Percentiles rank a stretch among this genome's conserved stretches.
These are phyloP conservation scores for Centella asiatica DNA, from an alignment of 129 eudicot genomes.

Conservation along the genomic window DNA sequence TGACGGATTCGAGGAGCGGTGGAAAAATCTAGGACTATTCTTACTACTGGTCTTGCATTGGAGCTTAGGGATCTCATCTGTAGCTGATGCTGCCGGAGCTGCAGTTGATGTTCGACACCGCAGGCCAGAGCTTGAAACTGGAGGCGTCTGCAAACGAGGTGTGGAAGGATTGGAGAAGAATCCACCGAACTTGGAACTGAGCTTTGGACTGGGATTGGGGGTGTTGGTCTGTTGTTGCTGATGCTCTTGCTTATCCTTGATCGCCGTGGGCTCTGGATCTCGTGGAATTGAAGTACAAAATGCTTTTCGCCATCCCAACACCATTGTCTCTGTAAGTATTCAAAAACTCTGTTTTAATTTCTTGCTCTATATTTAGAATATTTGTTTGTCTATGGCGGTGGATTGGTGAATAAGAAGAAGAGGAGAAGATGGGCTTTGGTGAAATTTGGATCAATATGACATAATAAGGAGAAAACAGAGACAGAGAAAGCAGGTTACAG, in stretches of 20 bases:
- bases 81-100: slow-evolving; percentile 20
- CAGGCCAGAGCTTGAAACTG: slow-evolving; percentile 36
- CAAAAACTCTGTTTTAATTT: too few species aligned
- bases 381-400: not conserved
- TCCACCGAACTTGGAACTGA: slow-evolving; percentile 24
- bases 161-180: slow-evolving; percentile 63
- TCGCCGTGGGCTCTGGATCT: slow-evolving; percentile 34
- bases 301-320: slow-evolving; percentile 87
- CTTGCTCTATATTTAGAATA: not conserved
- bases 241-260: slow-evolving; percentile 14
- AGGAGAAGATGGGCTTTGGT: not conserved
- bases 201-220: slow-evolving; percentile 12
- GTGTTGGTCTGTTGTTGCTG: not conserved
- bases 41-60: slow-evolving; percentile 39
- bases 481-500: slow-evolving; percentile 2
- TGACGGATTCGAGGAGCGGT: slow-evolving; percentile 47
- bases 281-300: slow-evolving; percentile 78
- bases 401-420: not conserved
- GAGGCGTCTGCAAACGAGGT: slow-evolving; percentile 44
- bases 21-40: slow-evolving; percentile 33
- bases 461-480: slow-evolving; percentile 7
- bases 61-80: slow-evolving; percentile 48
- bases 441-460: slow-evolving; percentile 3
- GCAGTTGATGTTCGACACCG: slow-evolving; percentile 44
- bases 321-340: slow-evolving; percentile 29